These are phyloP conservation scores for Globisporangium megalacanthum DNA, from an alignment of 352 stramenopile genomes.

Conservation along the genomic window DNA sequence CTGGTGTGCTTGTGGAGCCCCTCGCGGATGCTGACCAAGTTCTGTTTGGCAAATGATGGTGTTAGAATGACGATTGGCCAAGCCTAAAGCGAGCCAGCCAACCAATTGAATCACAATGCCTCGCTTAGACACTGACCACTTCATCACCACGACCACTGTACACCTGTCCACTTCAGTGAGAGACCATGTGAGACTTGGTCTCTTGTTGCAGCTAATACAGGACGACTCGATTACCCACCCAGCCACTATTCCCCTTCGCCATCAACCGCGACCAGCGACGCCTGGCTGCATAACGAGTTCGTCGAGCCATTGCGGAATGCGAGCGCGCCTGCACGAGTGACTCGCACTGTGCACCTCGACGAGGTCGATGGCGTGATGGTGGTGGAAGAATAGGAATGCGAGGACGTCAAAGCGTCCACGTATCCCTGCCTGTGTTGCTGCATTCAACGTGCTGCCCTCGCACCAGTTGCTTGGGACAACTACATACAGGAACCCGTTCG, in stretches of 20 bases:
- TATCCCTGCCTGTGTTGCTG: slow-evolving; percentile 4
- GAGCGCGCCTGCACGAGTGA: slow-evolving; percentile 1
- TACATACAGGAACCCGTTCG: slow-evolving; percentile 7
- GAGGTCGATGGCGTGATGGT: slow-evolving; percentile 7
- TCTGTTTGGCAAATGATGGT: too few relatives aligned
- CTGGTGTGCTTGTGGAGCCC: too few relatives aligned
- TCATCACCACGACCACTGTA: background rate
- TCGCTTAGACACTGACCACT: too few relatives aligned
- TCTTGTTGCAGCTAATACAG: background rate
- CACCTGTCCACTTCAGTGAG: too few relatives aligned
- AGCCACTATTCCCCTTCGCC: too few relatives aligned
- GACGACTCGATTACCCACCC: background rate
- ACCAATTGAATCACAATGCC: too few relatives aligned
- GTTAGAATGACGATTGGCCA: too few relatives aligned
- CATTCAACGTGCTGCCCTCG: slow-evolving; percentile 7
- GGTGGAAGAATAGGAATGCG: slow-evolving; percentile 5
- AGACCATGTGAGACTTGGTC: too few relatives aligned
- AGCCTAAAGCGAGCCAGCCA: too few relatives aligned
- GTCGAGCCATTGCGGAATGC: slow-evolving; percentile 7
- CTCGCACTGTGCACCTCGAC: slow-evolving; percentile 2
- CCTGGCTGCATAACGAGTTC: slow-evolving; percentile 1
- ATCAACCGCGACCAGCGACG: too few relatives aligned
- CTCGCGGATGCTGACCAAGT: too few relatives aligned
- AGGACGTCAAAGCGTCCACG: slow-evolving; percentile 4
- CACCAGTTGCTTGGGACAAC: slow-evolving; percentile 3